Base-by-base conservation (phyloP, 2,329 filamentous ascomycete species). In the Grosmannia clavigera region DNA sequence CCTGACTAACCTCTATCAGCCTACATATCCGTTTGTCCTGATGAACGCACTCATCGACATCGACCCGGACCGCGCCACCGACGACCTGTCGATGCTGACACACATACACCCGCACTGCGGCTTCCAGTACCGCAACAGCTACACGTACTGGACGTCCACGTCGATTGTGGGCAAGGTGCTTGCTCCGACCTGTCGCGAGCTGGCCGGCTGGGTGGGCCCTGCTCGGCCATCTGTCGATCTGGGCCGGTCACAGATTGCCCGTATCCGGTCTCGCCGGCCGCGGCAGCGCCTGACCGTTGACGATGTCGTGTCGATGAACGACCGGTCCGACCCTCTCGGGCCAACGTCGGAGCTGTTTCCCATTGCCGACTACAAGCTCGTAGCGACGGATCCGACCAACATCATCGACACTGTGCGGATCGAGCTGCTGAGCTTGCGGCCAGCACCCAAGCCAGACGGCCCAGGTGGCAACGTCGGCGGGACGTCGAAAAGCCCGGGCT, bases 1-100 rank as follows among this genome's bases (percentile, higher is more conserved):
- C 14, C 14, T 3, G 14, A 3, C 3, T 22, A 19, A 29, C 5
- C 9, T 38, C 50, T 2, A 1, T 4, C 61, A 81, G 78, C 73
- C 78, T 4, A 84, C 81, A 0, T 82, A 88, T 54, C 85, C 87
- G 3, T 91, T 87, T 72, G 78, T 90, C 46, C 83, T 89, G 54
- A 90, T 91, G 85, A 90, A 90, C 68, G 81, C 86, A 4, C 76
- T 91, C 52, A 84, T 90, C 64, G 87, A 90, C 69, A 82, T 88
- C 65, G 87, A 90, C 66, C 83, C 83, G 2, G 86, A 88, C 68
- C 78, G 78, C 4, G 83, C 83, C 3, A 83, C 81, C 5, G 81
- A 86, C 63, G 75, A 83, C 9, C 78, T 90, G 19, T 83, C 84
- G 12, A 77, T 86, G 40, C 78, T 91, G 10, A 85, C 83, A 1